Base-by-base conservation (phyloP, 1,284 basidiomycete genomes). In the Austroboletus rostrupii region DNA sequence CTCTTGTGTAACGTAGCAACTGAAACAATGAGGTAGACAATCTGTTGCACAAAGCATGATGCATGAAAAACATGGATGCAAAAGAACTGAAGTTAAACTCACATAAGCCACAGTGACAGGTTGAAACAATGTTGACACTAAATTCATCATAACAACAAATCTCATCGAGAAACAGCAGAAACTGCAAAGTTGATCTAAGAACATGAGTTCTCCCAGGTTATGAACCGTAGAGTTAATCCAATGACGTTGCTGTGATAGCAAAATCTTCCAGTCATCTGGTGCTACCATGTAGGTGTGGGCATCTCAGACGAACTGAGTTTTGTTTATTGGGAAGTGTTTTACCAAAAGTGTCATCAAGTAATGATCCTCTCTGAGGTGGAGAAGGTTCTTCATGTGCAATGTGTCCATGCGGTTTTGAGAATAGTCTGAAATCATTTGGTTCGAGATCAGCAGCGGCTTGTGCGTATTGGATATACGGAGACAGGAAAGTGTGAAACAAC, bases 171-270 rank as follows among this genome's bases (percentile, higher is more conserved):
- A 97, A 75, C 92, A 90, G 64, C 94, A 97, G 81, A 97, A 96
- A 54, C 95, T 92, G 63, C 93, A 97, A 54, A 98, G 85, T 57
- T 94, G 88, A 41, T 95, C 91, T 61, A 97, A 74, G 74, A 92
- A 92, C 54, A 97, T 76, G 35, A 99, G 78, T 69, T 98, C 96
- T 44, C 85, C 90, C 54, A 99, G 74, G 69, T 99, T 99, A 75
- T 99, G 96, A 29, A 99, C 86, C 0, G 97, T 99, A 35, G 94
- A 98, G 74, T 99, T 99, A 74, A 99, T 99, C 97, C 97, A 99
- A 62, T 94, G 89, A 74, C 95, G 89, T 74, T 95, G 86, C 69
- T 99, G 97, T 11, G 92, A 97, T n/a, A 99, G 75, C 57, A 99
- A 71, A 41, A 99, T 87, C 65, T 87, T 87, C 92, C 93, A 97